A percentile compares a stretch with the other conserved stretches of the same genome.
phyloP scores from a whole-genome alignment of 176 grass and related monocot species.

The Ensete glaucum region DNA sequence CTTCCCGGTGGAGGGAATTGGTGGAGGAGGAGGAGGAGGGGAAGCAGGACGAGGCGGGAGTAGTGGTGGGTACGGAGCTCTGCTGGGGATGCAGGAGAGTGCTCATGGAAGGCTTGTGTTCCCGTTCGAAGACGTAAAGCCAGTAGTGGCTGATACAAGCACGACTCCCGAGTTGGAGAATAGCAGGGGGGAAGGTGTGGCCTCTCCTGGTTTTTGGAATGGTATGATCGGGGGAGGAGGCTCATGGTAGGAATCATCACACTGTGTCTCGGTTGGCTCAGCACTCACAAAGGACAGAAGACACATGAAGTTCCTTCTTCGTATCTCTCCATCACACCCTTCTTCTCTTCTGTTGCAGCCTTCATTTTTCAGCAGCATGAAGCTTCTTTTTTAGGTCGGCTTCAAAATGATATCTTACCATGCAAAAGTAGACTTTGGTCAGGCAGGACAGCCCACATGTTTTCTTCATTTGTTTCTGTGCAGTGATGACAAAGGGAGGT shows the following conservation, averaged over 20 bases:
- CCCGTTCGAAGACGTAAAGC: constrained; percentile 72
- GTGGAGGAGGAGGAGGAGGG: constrained; percentile 10
- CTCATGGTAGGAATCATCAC: background rate
- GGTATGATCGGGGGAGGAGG: constrained; percentile 3
- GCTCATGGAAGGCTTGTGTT: constrained; percentile 44
- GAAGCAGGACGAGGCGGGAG: background rate
- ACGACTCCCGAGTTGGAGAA: constrained; percentile 8
- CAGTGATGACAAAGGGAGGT: too few species aligned
- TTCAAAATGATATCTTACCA: background rate
- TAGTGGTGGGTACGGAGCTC: constrained; percentile 14
- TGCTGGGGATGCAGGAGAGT: constrained; percentile 45
- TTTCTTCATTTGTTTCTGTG: background rate
- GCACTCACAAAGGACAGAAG: background rate
- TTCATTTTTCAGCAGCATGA: background rate
- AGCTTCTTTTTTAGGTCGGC: constrained; percentile 3
- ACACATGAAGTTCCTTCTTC: background rate
- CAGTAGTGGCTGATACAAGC: constrained; percentile 16
- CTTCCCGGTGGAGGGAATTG: constrained; percentile 52
- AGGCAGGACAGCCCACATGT: too few species aligned
- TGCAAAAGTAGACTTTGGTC: too few species aligned
- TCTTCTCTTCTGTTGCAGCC: too few species aligned
- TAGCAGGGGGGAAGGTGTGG: constrained; percentile 14
- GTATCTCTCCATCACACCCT: background rate
- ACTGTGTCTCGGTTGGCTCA: background rate
- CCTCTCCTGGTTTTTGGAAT: constrained; percentile 4